Evolutionary conservation across 768 basidiomycete genomes (phyloP), one percentile per base, ranked within the genome.

Genomic region (Dioszegia aurantiaca): DNA sequence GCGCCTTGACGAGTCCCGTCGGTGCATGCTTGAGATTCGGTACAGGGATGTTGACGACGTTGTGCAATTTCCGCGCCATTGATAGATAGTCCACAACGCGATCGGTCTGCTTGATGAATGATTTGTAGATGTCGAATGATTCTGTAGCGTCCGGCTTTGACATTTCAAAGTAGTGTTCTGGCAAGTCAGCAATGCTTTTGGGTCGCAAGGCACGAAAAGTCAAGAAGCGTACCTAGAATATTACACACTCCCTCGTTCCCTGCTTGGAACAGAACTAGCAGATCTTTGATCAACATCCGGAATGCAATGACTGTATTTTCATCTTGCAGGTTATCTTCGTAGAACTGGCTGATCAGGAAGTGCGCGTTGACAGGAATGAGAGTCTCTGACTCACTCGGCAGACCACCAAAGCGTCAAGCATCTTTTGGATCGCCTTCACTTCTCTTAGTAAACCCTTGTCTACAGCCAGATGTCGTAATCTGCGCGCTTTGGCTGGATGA

Each of bases 161-260:
- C 95, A 98, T 98, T 74, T 95, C 93, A 69, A 98, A 97, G 77
- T 95, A 99, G 78, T 94, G 88, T 71, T 97, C 92, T 82, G 59
- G 3, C 31, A 9, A 27, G n/a, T 44, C 16, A 33, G 27, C 27
- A 23, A 26, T 47, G 23, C 6, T n/a, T 12, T 16, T 37, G 24
- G 12, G 14, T 28, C 11, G 27, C 3, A 3, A 21, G 39, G 27
- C 21, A 6, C 24, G 39, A 39, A 16, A 6, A 17, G 17, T n/a
- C 33, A 30, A 30, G 5, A 1, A 26, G 62, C 78, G 30, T 37
- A 81, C 81, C 81, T 4, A 82, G 75, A 19, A 82, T 70, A 62
- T 82, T 82, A 75, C 81, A 81, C 36, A 82, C 90, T 39, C 93
- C 95, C 72, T 99, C 95, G 66, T 99, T 99, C 40, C 90, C 87